Percentiles rank a stretch among this genome's conserved stretches.
Evolutionary conservation across 257 asterid species (phyloP).

Genomic region (Solanum boliviense): DNA sequence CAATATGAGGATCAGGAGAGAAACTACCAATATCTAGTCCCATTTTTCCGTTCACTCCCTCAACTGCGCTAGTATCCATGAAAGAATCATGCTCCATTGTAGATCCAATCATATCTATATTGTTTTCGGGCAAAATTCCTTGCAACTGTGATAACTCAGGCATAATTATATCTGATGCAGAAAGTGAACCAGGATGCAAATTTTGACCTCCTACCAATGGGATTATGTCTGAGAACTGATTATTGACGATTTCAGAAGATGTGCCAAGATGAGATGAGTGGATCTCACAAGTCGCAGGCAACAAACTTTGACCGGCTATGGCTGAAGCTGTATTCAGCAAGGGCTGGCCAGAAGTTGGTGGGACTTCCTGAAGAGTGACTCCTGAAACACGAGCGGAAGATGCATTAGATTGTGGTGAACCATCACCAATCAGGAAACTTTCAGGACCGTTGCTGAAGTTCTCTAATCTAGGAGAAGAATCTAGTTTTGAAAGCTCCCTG

Average conservation of each 20-base stretch:
- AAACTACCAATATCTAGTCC: conserved; percentile 39
- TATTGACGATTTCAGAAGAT: conserved; percentile 15
- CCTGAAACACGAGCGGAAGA: conserved; percentile 32
- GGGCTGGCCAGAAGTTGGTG: conserved; percentile 28
- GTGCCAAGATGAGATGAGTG: conserved; percentile 23
- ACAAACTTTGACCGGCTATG: conserved; percentile 6
- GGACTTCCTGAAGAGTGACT: conserved; percentile 68
- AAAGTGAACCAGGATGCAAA: conserved; percentile 20
- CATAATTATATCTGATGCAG: conserved; percentile 30
- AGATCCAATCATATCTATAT: conserved; percentile 27
- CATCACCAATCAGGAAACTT: conserved; percentile 35
- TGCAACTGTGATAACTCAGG: conserved; percentile 40
- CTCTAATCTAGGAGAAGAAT: conserved; percentile 54
- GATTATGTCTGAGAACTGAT: conserved; percentile 12
- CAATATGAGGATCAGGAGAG: conserved; percentile 38
- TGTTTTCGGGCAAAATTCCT: conserved; percentile 28
- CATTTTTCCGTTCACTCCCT: conserved; percentile 10
- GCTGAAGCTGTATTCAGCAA: conserved; percentile 20
- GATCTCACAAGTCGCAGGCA: conserved; percentile 24
- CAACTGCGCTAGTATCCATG: conserved; percentile 22
- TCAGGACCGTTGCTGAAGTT: conserved; percentile 34
- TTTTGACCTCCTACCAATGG: conserved; percentile 26
- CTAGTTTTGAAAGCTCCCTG: conserved; percentile 58
- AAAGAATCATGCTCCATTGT: conserved; percentile 18
- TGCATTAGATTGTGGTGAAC: conserved; percentile 19